Evolutionary conservation across 176 grass and related monocot species (phyloP).

Genomic region (Stipa capillata): DNA sequence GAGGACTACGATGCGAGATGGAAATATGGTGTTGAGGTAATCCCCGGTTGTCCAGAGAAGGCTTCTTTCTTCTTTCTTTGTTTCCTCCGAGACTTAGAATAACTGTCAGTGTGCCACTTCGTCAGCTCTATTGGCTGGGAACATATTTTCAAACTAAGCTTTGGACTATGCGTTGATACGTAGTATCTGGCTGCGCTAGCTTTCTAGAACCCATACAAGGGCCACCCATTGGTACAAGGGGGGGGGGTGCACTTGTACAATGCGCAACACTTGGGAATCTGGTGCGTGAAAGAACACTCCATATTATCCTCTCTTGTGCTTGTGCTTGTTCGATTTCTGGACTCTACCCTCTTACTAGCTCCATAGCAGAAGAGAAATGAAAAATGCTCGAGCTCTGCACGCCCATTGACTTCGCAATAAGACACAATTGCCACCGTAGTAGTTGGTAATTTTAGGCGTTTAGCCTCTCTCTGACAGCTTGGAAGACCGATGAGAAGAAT

Average conservation of each 20-base stretch:
- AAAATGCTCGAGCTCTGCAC: conserved; percentile 19
- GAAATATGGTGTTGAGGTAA: background rate
- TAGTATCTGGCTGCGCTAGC: background rate
- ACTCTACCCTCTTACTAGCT: conserved; percentile 12
- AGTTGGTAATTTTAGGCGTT: background rate
- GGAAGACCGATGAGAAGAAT: conserved; percentile 38
- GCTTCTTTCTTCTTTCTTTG: background rate
- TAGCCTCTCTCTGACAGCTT: conserved; percentile 15
- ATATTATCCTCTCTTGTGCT: conserved; percentile 6
- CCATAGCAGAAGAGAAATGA: background rate
- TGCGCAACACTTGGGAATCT: conserved; percentile 17
- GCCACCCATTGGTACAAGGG: background rate
- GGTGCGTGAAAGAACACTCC: conserved; percentile 36
- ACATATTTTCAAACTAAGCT: background rate
- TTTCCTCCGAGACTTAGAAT: no score
- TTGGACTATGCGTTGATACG: conserved; percentile 27
- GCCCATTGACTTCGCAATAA: conserved; percentile 25
- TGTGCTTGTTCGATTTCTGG: background rate
- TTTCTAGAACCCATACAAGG: conserved; percentile 13
- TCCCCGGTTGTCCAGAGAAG: background rate
- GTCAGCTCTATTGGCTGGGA: background rate
- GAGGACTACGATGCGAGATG: background rate
- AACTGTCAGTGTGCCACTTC: no score
- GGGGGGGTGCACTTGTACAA: background rate
- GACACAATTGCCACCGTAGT: conserved; percentile 11